Conservation (phyloP, 1,139 yeast genomes). For the Debaryomyces fabryi region DNA sequence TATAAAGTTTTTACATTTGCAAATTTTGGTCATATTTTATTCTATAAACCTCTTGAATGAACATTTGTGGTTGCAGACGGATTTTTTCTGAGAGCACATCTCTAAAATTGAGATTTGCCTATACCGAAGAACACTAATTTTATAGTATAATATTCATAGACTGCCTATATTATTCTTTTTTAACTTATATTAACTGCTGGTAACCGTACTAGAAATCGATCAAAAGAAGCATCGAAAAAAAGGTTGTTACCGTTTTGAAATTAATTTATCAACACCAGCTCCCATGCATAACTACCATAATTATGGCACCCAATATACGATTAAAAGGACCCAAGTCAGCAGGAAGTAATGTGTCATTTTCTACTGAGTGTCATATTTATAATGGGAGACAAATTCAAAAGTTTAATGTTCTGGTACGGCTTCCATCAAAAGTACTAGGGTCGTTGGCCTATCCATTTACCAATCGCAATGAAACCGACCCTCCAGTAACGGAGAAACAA, state of each 20-base stretch:
- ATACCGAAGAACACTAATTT: background rate
- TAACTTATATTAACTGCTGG: background rate
- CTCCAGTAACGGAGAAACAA: background rate
- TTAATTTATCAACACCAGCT: background rate
- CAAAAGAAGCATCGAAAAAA: background rate
- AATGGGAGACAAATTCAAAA: conserved; percentile 11
- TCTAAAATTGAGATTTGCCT: background rate
- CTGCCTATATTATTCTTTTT: background rate
- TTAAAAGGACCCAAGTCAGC: conserved; percentile 15
- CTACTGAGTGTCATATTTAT: conserved; percentile 10
- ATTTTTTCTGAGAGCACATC: background rate
- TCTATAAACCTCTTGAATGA: background rate
- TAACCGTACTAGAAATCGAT: background rate
- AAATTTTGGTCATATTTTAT: background rate
- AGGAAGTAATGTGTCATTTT: conserved; percentile 10
- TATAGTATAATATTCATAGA: background rate
- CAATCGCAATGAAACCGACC: background rate
- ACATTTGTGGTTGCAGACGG: conserved; percentile 1
- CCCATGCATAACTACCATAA: conserved; percentile 9
- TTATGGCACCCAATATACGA: conserved; percentile 15
- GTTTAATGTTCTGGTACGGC: conserved; percentile 19
- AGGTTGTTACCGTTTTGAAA: background rate
- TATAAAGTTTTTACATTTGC: background rate
- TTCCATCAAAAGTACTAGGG: conserved; percentile 16
- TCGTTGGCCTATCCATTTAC: conserved; percentile 2